Percentiles rank a stretch among this genome's conserved stretches.
These are phyloP conservation scores for Apiospora koreana DNA, from an alignment of 2,329 filamentous ascomycete species.

Conservation along the genomic window DNA sequence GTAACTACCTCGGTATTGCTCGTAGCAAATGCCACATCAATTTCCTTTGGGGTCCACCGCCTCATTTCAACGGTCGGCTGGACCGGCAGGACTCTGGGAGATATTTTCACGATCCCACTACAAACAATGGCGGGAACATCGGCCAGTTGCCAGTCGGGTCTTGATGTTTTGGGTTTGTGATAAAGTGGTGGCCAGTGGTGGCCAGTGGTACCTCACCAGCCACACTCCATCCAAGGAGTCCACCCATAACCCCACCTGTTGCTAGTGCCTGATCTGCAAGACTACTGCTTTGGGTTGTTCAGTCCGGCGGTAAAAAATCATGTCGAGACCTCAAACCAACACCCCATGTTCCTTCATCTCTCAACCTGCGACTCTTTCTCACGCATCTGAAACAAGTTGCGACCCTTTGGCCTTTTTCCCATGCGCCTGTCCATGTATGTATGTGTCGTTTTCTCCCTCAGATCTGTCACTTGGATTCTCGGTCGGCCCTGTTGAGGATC, in stretches of 20 bases:
- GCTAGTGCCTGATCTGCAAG: slow-evolving; percentile 3
- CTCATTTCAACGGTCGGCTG: slow-evolving; percentile 4
- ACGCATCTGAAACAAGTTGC: slow-evolving; percentile 10
- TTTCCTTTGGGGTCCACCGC: neutral
- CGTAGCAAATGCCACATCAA: slow-evolving; percentile 3
- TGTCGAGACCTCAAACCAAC: neutral
- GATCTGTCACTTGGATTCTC: neutral
- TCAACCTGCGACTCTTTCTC: slow-evolving; percentile 13
- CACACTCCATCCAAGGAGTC: neutral
- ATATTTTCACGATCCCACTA: slow-evolving; percentile 5
- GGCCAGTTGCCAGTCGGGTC: neutral
- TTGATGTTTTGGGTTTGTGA: neutral
- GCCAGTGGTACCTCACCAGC: slow-evolving; percentile 4
- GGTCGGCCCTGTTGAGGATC: slow-evolving; percentile 5
- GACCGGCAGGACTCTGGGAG: neutral
- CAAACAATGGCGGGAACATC: neutral
- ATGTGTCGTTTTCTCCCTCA: neutral
- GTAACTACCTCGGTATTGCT: neutral
- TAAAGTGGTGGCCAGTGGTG: too few species aligned
- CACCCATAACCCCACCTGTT: neutral
- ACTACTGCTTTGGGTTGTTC: slow-evolving; percentile 6
- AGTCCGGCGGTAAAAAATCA: neutral
- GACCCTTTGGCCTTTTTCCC: neutral
- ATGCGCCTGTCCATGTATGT: neutral
- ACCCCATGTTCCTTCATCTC: neutral